Evolutionary conservation across 108 stramenopile species (phyloP), one percentile per base, ranked within the genome.

Genomic region (Aurantiochytrium sp.): DNA sequence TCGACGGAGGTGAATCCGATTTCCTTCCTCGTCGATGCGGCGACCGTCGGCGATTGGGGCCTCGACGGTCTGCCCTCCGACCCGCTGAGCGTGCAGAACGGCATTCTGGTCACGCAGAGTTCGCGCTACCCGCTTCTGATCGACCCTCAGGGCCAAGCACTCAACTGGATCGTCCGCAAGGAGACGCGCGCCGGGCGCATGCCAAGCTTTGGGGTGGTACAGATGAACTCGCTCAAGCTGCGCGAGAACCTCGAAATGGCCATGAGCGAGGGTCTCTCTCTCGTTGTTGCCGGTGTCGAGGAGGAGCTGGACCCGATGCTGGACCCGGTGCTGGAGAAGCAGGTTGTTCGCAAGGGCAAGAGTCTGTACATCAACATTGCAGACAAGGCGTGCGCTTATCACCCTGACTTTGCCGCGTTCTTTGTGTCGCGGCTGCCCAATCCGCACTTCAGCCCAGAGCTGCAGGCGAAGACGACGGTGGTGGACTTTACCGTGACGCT

Each of bases 401-500:
- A 96, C 91, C 94, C 95, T 15, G 93, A 91, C 41, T 97, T 97
- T 89, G 90, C 89, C 88, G 69, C 95, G 87, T 97, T 94, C 89
- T 97, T 97, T 91, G 95, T 97, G 48, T 95, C 96, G 32, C 87
- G 96, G 32, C 90, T 97, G 69, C 95, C 96, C 68, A 97, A 97
- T 91, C 96, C 96, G 37, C 95, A 86, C 88, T 97, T 97, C 65
- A 92, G 92, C 55, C 96, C 96, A 27, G 96, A 97, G 91, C 91
- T 96, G 39, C 96, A 97, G 91, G 96, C 96, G 6, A 97, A 97
- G 93, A 96, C 96, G 24, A 97, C 96, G 4, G 89, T 97, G 73
- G 95, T 97, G 31, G 96, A 97, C 92, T 97, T 97, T 85, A 96
- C 96, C 37, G 94, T 97, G 8, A 97, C 96, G 8, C 95, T 95